Evolutionary conservation across 441 rosid genomes (phyloP).

Genomic region (Pelargonium citronellum): DNA sequence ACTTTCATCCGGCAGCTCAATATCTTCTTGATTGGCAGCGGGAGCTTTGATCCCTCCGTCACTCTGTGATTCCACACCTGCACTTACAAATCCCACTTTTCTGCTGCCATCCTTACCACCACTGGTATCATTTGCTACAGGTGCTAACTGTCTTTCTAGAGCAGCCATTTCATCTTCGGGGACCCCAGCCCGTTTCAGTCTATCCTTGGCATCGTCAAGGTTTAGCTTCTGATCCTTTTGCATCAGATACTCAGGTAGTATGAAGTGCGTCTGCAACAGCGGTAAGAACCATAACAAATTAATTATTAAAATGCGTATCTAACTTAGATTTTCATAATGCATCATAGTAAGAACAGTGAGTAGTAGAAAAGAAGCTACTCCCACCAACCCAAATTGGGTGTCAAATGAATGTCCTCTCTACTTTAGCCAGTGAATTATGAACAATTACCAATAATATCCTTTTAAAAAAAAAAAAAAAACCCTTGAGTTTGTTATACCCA

Average conservation of each 20-base stretch:
- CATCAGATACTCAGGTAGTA: conserved; percentile 1
- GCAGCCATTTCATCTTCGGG: conserved; percentile 92
- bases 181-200: conserved; percentile 68
- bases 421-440: background rate
- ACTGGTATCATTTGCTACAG: conserved; percentile 29
- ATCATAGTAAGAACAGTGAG: background rate
- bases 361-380: no score
- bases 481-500: no score
- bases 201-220: conserved; percentile 84
- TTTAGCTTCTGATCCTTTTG: conserved; percentile 51
- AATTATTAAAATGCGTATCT: no score
- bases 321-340: no score
- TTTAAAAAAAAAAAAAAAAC: no score
- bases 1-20: conserved; percentile 74
- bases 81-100: conserved; percentile 78
- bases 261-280: conserved; percentile 1
- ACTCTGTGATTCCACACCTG: conserved; percentile 65
- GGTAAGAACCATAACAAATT: background rate
- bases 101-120: conserved; percentile 41
- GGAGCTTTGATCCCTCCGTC: conserved; percentile 37
- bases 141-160: conserved; percentile 74
- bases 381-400: no score
- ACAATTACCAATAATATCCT: no score
- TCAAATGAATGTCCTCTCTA: no score
- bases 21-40: conserved; percentile 59